Evolutionary conservation across 495 filamentous ascomycete species (phyloP), one percentile per base, ranked within the genome.

Genomic region (Aspergillus biplanus): DNA sequence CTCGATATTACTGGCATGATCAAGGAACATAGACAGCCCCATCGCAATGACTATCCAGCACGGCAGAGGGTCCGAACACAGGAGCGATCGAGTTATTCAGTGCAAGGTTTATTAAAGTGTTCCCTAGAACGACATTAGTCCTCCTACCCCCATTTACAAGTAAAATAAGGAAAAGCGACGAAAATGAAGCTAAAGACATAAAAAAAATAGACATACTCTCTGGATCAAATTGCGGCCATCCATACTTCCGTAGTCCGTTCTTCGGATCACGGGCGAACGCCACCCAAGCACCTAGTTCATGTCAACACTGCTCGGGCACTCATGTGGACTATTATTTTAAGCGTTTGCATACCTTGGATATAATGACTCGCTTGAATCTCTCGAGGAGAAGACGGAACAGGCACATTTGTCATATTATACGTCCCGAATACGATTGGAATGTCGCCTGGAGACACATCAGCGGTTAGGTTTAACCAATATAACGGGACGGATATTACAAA

Each of bases 381-480:
- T 11, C 61, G 46, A 18, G 64, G 56, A 5, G 6, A 5, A 9
- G 48, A 50, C 2, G 52, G 7, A 31, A 57, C 27, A 12, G 21
- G 5, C 4, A 46, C 8, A 0, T 13, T 46, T 6, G 65, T 44
- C 6, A 59, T 21, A 15, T 68, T 58, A 12, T 68, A 70, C 4
- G 71, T 78, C 37, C 81, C 81, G 61, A 84, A 83, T 18, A 80
- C 67, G 52, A 82, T 75, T 2, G 80, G 79, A 5, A 82, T 58
- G 54, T 84, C 77, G 34, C 32, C 54, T 56, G 3, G 11, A 37
- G 9, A 56, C 31, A 35, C 4, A n/a, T 35, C 33, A 56, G 33
- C 8, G 33, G 21, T 27, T 11, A 11, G 13, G 32, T 56, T 8
- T 8, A 34, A 56, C 31, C n/a, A 8, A n/a, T 16, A 37, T 33